Evolutionary conservation across 164 flowering plant genomes (phyloP), one percentile per base, ranked within the genome.

Genomic region (Annona squamosa): DNA sequence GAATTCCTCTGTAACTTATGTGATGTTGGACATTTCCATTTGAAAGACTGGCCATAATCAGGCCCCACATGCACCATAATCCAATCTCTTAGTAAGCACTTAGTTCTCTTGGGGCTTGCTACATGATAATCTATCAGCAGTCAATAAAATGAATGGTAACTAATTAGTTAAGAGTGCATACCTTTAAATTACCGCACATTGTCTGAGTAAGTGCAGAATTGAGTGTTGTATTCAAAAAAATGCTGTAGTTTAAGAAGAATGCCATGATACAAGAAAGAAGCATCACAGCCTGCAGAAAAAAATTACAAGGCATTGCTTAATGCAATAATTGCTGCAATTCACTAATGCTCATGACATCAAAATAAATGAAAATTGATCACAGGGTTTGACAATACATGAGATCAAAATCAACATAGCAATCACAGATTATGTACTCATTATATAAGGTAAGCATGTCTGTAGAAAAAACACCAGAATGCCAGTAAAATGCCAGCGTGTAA

Each of bases 201-300:
- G 97, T 90, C 82, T 91, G 98, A 12, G 98, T 91, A 48, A 90
- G 85, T 5, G 98, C 98, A 63, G 98, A 93, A 69, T 91, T 93
- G 73, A 91, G 89, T 26, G 89, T 89, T 48, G 97, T 93, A 61
- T 94, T 94, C 74, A 89, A 72, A 75, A 94, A 94, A 52, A 92
- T 83, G 42, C 73, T 76, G 80, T 94, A 94, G 67, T 94, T 94
- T 72, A 91, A 81, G 46, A 88, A 79, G 81, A 94, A 90, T 26
- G 98, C 97, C 90, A 91, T 75, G 42, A 88, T 74, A 76, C 98
- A 90, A 48, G 98, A 93, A 77, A 89, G 82, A 66, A 87, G 84
- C 90, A 93, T 83, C 78, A 93, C 90, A 67, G 77, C 89, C 95
- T 93, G 90, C 84, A 84, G 37, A 26, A 81, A 77, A 75, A 7